Base-by-base conservation (phyloP, 495 filamentous ascomycete species). In the Cercophora sp. region DNA sequence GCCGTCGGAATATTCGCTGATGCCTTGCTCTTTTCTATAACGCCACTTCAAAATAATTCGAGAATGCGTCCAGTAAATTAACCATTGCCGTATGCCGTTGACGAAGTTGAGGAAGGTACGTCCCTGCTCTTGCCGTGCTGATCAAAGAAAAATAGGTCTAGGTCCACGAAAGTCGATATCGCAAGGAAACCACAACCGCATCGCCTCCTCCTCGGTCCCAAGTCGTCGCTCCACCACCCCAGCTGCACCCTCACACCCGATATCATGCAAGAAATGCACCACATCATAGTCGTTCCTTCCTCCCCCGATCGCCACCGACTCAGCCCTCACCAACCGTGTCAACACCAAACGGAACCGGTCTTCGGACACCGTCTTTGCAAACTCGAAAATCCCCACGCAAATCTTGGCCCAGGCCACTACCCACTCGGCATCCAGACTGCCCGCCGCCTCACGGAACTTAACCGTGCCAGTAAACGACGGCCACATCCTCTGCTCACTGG, bases 391-490 rank as follows among this genome's bases (percentile, higher is more conserved):
- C 2, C 35, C 36, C 9, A 42, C 11, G 26, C 60, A 60, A 25
- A 63, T 45, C 2, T n/a, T 19, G 8, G 51, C 16, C 57, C 57
- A 63, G 13, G 32, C 18, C 5, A n/a, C 11, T 5, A 52, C 31
- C 46, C 47, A 48, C 22, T 41, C 42, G 29, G 56, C 27, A 1
- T 23, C 13, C 1, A 60, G 1, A 8, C 27, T 24, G 11, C 54
- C 57, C 2, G 46, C 26, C 1, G 57, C 53, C 42, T 63, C 60
- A 23, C 60, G 57, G 24, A 63, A 63, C 31, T 60, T 57, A 32
- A 63, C 47, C 5, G 60, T 60, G 9, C 31, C 31, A 9, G 13
- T 22, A 5, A 9, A 34, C 13, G 8, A 4, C 0, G 3, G 4
- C 2, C 26, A 19, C 8, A 26, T 4, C 15, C 16, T 2, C 24